Percentiles rank a stretch among this genome's conserved stretches.
phyloP scores from a whole-genome alignment of 768 basidiomycete species.

The Crucibulum laeve region DNA sequence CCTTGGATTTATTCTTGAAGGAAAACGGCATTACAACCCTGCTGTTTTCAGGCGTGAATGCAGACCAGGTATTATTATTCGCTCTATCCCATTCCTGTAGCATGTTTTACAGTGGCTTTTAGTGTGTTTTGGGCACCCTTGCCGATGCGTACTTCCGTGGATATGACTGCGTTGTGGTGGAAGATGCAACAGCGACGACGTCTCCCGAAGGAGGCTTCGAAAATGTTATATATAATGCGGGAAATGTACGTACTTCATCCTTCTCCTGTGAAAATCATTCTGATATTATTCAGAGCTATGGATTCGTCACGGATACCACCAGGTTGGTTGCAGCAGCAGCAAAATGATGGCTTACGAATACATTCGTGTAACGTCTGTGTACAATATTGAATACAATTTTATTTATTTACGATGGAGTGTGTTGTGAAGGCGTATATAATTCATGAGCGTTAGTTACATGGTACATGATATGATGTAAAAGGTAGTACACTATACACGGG shows the following conservation, averaged over 20 bases:
- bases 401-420: too few species aligned
- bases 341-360: conserved; percentile 3
- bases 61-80: conserved; percentile 49
- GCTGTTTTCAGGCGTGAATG: conserved; percentile 62
- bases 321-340: conserved; percentile 19
- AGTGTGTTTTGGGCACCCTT: conserved; percentile 66
- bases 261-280: conserved; percentile 1
- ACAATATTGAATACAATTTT: too few species aligned
- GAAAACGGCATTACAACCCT: conserved; percentile 61
- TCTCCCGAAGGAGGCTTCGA: conserved; percentile 53
- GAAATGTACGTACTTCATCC: conserved; percentile 34
- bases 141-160: conserved; percentile 61
- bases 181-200: conserved; percentile 60
- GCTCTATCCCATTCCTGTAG: neutral
- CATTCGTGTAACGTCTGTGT: neutral
- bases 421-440: too few species aligned
- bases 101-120: conserved; percentile 1
- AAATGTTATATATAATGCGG: conserved; percentile 54
- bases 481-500: neutral
- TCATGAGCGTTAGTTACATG: neutral
- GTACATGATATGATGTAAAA: neutral
- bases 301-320: conserved; percentile 41
- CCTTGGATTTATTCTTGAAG: conserved; percentile 56
- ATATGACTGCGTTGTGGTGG: conserved; percentile 56
- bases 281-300: conserved; percentile 36